Evolutionary conservation across 140 eudicot genomes (phyloP).

Genomic region (Stevia rebaudiana): DNA sequence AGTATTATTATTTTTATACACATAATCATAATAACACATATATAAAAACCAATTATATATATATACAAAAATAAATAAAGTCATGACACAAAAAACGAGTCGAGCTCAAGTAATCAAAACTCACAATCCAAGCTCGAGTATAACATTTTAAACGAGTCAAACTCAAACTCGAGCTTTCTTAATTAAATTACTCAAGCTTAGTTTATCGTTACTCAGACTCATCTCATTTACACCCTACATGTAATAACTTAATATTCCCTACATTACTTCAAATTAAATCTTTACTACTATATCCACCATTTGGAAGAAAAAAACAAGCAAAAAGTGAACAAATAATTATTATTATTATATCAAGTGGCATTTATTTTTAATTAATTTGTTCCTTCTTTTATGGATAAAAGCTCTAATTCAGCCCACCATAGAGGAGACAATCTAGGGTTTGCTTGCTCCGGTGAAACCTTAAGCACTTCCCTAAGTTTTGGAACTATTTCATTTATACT

Average conservation of each 20-base stretch:
- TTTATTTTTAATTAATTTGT: slow-evolving; percentile 7
- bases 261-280: background rate
- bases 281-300: background rate
- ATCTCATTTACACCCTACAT: background rate
- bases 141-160: too few species aligned
- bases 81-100: too few species aligned
- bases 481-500: slow-evolving; percentile 37
- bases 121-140: too few species aligned
- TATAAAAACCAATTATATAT: too few species aligned
- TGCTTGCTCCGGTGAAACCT: slow-evolving; percentile 66
- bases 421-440: slow-evolving; percentile 69
- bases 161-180: too few species aligned
- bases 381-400: slow-evolving; percentile 44
- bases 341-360: background rate
- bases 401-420: slow-evolving; percentile 95
- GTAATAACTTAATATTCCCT: background rate
- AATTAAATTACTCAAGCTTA: too few species aligned
- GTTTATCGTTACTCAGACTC: background rate
- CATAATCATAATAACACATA: too few species aligned
- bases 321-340: background rate
- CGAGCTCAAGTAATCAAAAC: too few species aligned
- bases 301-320: background rate
- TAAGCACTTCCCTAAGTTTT: slow-evolving; percentile 39
- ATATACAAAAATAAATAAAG: too few species aligned
- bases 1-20: too few species aligned